Percentiles rank a stretch among this genome's conserved stretches.
Conservation (phyloP, 2,329 filamentous ascomycete genomes). For the Trichoderma hamatum region DNA sequence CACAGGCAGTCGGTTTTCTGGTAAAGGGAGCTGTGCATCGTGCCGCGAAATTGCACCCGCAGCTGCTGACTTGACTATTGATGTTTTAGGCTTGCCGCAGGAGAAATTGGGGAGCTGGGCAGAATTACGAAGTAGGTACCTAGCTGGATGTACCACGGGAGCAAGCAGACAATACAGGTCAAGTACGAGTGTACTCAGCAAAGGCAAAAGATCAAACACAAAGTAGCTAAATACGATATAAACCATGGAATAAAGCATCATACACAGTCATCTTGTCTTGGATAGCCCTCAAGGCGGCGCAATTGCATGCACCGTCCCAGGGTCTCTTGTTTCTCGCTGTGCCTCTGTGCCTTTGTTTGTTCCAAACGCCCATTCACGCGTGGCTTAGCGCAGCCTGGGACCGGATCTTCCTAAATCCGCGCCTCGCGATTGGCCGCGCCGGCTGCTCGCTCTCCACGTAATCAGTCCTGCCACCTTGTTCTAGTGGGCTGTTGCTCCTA, state of each 20-base stretch:
- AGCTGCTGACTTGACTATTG: not conserved
- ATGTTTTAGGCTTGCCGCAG: not conserved
- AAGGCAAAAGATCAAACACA: not conserved
- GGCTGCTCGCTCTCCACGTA: slow-evolving; percentile 26
- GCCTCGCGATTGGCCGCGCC: slow-evolving; percentile 29
- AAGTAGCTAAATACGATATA: not conserved
- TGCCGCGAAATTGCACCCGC: not conserved
- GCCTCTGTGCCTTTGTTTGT: not conserved
- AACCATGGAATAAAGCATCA: accelerated
- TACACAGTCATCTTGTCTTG: not conserved
- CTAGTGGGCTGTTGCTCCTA: slow-evolving; percentile 24
- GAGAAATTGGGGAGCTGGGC: slow-evolving; percentile 3
- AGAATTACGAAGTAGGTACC: not conserved
- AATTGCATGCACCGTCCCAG: slow-evolving; percentile 1
- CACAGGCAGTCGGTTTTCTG: not conserved
- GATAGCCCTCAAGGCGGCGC: not conserved
- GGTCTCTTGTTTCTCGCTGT: not conserved
- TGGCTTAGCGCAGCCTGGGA: slow-evolving; percentile 17
- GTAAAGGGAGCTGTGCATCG: not conserved
- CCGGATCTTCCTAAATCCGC: slow-evolving; percentile 32
- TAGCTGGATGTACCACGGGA: not conserved
- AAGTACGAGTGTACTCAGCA: not conserved
- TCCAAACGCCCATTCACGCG: slow-evolving; percentile 22
- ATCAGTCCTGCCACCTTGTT: slow-evolving; percentile 19
- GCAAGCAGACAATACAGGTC: not conserved